Evolutionary conservation across 345 rosid species (phyloP).

Genomic region (Arabidopsis suecica): DNA sequence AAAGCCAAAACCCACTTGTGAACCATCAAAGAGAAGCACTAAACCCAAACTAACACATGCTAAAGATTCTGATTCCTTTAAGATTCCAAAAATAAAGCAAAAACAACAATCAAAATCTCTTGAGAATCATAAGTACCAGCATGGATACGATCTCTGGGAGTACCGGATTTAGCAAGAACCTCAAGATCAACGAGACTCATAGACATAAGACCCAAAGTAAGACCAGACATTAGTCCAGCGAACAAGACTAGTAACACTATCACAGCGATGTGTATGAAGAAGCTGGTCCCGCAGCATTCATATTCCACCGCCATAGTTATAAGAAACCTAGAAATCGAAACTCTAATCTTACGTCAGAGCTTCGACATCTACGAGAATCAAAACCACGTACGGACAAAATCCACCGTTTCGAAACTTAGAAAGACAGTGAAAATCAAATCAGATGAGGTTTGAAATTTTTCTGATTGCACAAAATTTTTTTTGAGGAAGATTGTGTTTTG

Average conservation of each 20-base stretch:
- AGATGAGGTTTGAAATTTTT: background rate
- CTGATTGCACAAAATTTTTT: background rate
- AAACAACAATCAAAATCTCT: background rate
- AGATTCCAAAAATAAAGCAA: background rate
- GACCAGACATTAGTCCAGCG: slow-evolving; percentile 95
- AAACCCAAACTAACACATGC: slow-evolving; percentile 24
- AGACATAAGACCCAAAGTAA: slow-evolving; percentile 93
- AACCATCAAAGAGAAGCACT: background rate
- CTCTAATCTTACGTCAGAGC: slow-evolving; percentile 18
- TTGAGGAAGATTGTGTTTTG: background rate
- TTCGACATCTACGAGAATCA: background rate
- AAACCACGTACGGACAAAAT: slow-evolving; percentile 26
- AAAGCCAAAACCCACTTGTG: background rate
- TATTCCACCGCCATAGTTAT: slow-evolving; percentile 70
- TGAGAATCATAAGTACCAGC: slow-evolving; percentile 55
- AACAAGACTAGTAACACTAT: slow-evolving; percentile 65
- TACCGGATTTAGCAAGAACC: slow-evolving; percentile 89
- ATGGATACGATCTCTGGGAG: slow-evolving; percentile 65
- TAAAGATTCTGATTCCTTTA: background rate
- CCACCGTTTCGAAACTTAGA: background rate
- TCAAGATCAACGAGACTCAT: slow-evolving; percentile 94
- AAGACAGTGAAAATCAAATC: background rate
- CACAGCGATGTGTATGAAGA: slow-evolving; percentile 63
- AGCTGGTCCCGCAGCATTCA: slow-evolving; percentile 62
- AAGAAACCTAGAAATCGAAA: background rate